phyloP scores from a whole-genome alignment of 208 protist species.

The Willaertia magna region DNA sequence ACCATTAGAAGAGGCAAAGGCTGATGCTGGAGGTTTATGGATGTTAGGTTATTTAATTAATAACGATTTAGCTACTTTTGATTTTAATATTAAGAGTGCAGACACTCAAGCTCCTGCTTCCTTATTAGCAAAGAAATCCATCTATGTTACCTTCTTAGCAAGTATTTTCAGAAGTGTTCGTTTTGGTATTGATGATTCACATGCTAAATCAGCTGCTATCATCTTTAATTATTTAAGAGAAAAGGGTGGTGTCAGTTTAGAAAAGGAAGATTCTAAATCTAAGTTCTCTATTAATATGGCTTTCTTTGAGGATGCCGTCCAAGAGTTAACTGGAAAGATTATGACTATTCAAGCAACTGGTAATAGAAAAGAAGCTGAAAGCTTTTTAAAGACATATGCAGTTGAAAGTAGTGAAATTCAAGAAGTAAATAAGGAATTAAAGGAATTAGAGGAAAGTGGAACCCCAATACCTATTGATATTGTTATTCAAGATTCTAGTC shows the following conservation, averaged over 20 bases:
- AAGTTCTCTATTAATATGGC: not conserved
- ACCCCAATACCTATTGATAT: too few species aligned
- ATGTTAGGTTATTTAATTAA: not conserved
- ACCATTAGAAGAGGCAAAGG: not conserved
- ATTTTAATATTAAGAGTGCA: not conserved
- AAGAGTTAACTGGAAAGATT: not conserved
- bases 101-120: not conserved
- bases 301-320: not conserved
- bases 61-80: not conserved
- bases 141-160: not conserved
- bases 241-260: not conserved
- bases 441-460: too few species aligned
- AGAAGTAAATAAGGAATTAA: not conserved
- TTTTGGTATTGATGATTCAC: not conserved
- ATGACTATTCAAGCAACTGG: not conserved
- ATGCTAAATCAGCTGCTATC: not conserved
- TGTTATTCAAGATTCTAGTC: too few species aligned
- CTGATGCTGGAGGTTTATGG: conserved; percentile 7
- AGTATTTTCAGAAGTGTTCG: not conserved
- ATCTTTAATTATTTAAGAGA: not conserved
- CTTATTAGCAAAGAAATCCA: not conserved
- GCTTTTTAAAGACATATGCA: not conserved
- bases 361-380: not conserved
- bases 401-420: not conserved
- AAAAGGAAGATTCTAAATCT: not conserved